Conservation (phyloP, 2,329 filamentous ascomycete species). For the Cadophora malorum region DNA sequence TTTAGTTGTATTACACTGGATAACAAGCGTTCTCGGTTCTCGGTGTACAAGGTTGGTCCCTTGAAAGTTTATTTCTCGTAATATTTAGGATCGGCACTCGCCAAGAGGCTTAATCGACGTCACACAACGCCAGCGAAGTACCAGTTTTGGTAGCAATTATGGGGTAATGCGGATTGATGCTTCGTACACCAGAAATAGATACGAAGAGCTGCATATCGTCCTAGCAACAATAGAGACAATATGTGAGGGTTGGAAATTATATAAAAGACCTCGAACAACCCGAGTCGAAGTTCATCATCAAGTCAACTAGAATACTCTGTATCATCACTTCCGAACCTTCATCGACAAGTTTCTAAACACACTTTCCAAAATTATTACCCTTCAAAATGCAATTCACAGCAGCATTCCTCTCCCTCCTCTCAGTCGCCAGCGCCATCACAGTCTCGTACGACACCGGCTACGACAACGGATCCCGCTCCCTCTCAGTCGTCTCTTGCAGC, state of each 20-base stretch:
- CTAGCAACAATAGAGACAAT: not conserved
- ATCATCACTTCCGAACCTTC: not conserved
- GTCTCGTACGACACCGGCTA: slow-evolving; percentile 78
- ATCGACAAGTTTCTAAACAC: not conserved
- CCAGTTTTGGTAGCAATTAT: not conserved
- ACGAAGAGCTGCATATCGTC: slow-evolving; percentile 13
- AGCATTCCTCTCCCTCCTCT: slow-evolving; percentile 49
- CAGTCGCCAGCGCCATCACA: slow-evolving; percentile 48
- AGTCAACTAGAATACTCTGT: not conserved
- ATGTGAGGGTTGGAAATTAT: not conserved
- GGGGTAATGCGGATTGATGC: slow-evolving; percentile 4
- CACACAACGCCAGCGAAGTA: not conserved
- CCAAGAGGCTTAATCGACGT: slow-evolving; percentile 17
- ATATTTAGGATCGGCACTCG: slow-evolving; percentile 10
- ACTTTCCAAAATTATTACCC: not conserved
- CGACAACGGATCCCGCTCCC: slow-evolving; percentile 62
- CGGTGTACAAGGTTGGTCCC: not conserved
- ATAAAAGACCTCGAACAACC: not conserved
- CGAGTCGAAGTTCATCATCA: not conserved
- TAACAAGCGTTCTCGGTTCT: not conserved
- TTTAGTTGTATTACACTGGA: not conserved
- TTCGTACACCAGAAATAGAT: slow-evolving; percentile 22
- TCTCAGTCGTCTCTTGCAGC: slow-evolving; percentile 68
- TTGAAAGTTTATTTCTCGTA: not conserved
- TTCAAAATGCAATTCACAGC: slow-evolving; percentile 54